Evolutionary conservation across 495 filamentous ascomycete genomes (phyloP), one percentile per base, ranked within the genome.

Genomic region (Lasiosphaeriaceae sp.): DNA sequence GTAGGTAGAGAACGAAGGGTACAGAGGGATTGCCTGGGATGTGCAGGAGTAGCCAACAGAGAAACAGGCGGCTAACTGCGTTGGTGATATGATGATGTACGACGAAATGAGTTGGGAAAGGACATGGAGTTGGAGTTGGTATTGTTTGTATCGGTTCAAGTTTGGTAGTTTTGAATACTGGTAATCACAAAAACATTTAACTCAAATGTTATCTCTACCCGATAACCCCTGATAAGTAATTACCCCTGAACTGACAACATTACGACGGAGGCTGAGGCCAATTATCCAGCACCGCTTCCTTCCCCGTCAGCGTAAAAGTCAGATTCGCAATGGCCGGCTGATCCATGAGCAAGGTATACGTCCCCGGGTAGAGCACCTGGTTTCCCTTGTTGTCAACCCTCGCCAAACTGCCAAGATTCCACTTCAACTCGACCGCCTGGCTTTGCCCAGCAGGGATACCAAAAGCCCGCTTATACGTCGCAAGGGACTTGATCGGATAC

Each of bases 401-500:
- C 0, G 80, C 79, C 20, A 89, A 57, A 45, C 73, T 76, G 11
- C 81, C 83, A 1, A 86, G 66, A 34, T 77, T 81, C 43, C 87
- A 57, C 6, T 73, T 75, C 45, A 89, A 62, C 16, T 46, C 68
- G 22, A 78, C 73, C 0, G 64, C 74, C 49, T 63, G 57, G 2
- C 67, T 68, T 12, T 65, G 37, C 0, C 76, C 76, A 1, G 77
- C 59, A 20, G 71, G 52, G 50, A 89, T 62, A 1, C 52, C 63
- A 9, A 69, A 64, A 1, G 86, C 57, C 3, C 86, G 74, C 24
- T 78, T 71, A 54, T 84, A 88, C 3, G 77, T 77, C 1, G 82
- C 80, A 1, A 88, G 73, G 61, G 77, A 77, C 65, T 88, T 88
- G 47, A 79, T 80, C 3, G 86, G 85, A 37, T 80, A 73, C 1